Evolutionary conservation across 306 rosid genomes (phyloP).

Genomic region (Crataegus laevigata): DNA sequence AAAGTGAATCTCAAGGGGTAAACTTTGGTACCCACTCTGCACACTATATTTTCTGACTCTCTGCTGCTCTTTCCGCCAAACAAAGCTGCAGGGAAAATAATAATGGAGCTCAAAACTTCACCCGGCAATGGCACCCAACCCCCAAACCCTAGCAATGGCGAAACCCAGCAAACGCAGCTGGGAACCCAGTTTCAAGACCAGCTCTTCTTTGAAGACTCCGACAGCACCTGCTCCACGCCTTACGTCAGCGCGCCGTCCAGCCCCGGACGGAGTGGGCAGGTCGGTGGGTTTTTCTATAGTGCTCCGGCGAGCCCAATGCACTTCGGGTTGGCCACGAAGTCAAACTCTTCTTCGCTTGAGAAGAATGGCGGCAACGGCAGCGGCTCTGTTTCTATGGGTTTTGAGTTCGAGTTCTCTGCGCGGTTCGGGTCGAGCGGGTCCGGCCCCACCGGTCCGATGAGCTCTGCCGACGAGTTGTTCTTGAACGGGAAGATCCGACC

Average conservation of each 20-base stretch:
- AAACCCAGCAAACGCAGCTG: conserved; percentile 1
- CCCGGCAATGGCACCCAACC: conserved; percentile 13
- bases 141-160: conserved; percentile 22
- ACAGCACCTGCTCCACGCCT: conserved; percentile 88
- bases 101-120: conserved; percentile 39
- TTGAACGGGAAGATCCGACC: conserved; percentile 94
- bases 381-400: conserved; percentile 28
- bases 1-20: neutral
- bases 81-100: conserved; percentile 3
- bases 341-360: neutral
- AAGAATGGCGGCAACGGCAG: neutral
- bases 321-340: conserved; percentile 42
- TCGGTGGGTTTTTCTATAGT: conserved; percentile 69
- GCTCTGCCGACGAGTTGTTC: conserved; percentile 88
- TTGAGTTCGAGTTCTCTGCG: conserved; percentile 88
- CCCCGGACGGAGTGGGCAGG: conserved; percentile 56
- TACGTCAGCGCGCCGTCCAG: conserved; percentile 95
- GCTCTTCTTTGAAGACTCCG: conserved; percentile 44
- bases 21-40: neutral
- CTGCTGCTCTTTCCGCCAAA: neutral
- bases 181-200: conserved; percentile 7
- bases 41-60: conserved; percentile 3
- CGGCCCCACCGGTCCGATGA: conserved; percentile 54
- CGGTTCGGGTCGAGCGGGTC: conserved; percentile 46
- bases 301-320: conserved; percentile 97